A percentile compares a stretch with the other conserved stretches of the same genome.
Conservation (phyloP, 345 rosid species). For the Euphorbia peplus region DNA sequence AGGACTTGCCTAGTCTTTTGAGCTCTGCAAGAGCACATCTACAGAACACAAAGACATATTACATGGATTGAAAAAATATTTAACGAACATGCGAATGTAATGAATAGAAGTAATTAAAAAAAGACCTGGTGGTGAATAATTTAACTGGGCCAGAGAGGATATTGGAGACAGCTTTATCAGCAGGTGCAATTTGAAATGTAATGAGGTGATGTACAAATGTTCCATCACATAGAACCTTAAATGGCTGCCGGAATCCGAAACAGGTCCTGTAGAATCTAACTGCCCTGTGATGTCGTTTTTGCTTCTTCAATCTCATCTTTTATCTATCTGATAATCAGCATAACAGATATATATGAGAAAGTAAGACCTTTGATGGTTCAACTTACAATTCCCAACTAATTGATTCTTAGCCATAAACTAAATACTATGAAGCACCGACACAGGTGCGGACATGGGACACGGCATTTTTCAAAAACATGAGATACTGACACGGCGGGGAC, state of each 20-base stretch:
- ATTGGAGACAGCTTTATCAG: slow-evolving; percentile 59
- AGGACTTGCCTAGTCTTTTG: slow-evolving; percentile 60
- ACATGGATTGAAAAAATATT: background rate
- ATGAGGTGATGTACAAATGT: slow-evolving; percentile 77
- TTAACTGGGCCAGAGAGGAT: slow-evolving; percentile 69
- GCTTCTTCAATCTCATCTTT: slow-evolving; percentile 75
- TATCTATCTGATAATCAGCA: background rate
- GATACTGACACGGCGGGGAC: no score
- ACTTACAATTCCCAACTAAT: no score
- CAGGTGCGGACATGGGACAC: no score
- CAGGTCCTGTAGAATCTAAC: slow-evolving; percentile 73
- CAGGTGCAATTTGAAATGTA: slow-evolving; percentile 47
- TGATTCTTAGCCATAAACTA: no score
- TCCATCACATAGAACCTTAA: slow-evolving; percentile 79
- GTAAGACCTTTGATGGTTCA: background rate
- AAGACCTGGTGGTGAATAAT: slow-evolving; percentile 82
- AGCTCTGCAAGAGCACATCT: slow-evolving; percentile 80
- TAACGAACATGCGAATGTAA: background rate
- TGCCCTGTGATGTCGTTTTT: slow-evolving; percentile 68
- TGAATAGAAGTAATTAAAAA: background rate
- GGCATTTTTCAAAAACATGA: no score
- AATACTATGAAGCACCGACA: no score
- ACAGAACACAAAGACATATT: background rate
- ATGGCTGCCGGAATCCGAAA: slow-evolving; percentile 74
- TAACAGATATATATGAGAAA: background rate